phyloP scores from a whole-genome alignment of 441 rosid genomes.

The Caryocar brasiliense region DNA sequence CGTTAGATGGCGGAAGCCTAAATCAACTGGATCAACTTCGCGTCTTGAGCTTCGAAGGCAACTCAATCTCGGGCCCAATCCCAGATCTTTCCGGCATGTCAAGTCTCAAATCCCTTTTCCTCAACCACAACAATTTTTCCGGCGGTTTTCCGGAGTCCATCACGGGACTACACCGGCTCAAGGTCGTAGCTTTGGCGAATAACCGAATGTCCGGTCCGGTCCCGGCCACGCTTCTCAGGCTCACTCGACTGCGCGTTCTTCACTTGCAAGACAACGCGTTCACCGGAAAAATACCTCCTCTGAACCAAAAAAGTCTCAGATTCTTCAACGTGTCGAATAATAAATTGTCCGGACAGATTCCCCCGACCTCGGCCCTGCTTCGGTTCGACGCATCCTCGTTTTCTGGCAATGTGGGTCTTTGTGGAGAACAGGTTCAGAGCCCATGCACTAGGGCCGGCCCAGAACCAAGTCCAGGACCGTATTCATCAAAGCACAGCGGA shows the following conservation, averaged over 20 bases:
- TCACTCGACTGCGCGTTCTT: constrained; percentile 47
- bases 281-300: constrained; percentile 50
- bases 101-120: constrained; percentile 66
- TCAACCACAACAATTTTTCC: constrained; percentile 57
- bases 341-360: constrained; percentile 59
- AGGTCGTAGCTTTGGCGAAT: constrained; percentile 39
- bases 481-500: constrained; percentile 16
- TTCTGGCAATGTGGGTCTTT: constrained; percentile 41
- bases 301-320: constrained; percentile 64
- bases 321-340: constrained; percentile 70
- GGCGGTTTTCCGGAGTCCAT: constrained; percentile 57
- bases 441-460: constrained; percentile 26
- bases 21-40: constrained; percentile 67
- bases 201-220: constrained; percentile 55
- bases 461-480: not conserved
- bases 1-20: constrained; percentile 30
- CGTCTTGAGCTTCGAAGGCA: constrained; percentile 76
- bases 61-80: constrained; percentile 61
- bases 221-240: constrained; percentile 42
- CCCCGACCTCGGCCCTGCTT: constrained; percentile 45
- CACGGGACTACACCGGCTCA: constrained; percentile 52
- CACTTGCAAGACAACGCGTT: constrained; percentile 49
- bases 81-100: constrained; percentile 50
- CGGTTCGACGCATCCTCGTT: constrained; percentile 65
- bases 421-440: constrained; percentile 58